Evolutionary conservation across 2,329 filamentous ascomycete species (phyloP).

Genomic region (Aspergillus sp.): DNA sequence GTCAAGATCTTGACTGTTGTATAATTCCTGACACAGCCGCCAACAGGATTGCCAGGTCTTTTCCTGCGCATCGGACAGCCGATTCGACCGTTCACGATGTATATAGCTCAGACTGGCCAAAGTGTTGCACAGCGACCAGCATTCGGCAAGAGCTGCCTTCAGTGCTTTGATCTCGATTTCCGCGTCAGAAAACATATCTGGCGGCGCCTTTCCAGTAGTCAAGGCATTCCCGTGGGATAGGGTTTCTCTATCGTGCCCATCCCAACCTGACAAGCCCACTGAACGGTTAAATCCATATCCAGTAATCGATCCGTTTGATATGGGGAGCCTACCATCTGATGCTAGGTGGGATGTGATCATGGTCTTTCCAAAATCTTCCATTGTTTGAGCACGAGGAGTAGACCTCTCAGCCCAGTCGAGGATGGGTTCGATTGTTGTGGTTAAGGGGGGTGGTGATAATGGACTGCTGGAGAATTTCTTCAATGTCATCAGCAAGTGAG

Average conservation of each 20-base stretch:
- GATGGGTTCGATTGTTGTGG: slow-evolving; percentile 68
- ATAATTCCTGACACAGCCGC: slow-evolving; percentile 86
- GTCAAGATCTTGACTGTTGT: slow-evolving; percentile 74
- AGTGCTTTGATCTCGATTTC: slow-evolving; percentile 64
- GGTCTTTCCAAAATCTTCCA: slow-evolving; percentile 63
- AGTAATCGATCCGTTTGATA: too few relatives aligned
- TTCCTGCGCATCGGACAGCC: slow-evolving; percentile 73
- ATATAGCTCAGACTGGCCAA: slow-evolving; percentile 80
- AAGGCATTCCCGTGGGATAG: slow-evolving; percentile 20
- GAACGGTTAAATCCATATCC: too few relatives aligned
- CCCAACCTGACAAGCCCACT: background rate
- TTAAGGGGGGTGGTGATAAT: slow-evolving; percentile 68
- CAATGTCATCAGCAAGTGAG: background rate
- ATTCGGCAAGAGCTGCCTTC: slow-evolving; percentile 77
- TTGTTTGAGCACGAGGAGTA: slow-evolving; percentile 80
- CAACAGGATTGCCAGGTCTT: slow-evolving; percentile 93
- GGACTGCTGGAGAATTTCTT: slow-evolving; percentile 36
- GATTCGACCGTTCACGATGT: slow-evolving; percentile 72
- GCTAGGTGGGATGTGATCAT: too few relatives aligned
- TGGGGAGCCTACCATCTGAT: too few relatives aligned
- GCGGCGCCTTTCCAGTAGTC: slow-evolving; percentile 21
- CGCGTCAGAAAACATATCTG: slow-evolving; percentile 47
- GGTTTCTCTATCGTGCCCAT: slow-evolving; percentile 13
- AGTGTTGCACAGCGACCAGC: slow-evolving; percentile 92
- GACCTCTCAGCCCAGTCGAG: slow-evolving; percentile 66